Evolutionary conservation across 805 yeast species (phyloP).

Genomic region (Yarrowia keelungensis): DNA sequence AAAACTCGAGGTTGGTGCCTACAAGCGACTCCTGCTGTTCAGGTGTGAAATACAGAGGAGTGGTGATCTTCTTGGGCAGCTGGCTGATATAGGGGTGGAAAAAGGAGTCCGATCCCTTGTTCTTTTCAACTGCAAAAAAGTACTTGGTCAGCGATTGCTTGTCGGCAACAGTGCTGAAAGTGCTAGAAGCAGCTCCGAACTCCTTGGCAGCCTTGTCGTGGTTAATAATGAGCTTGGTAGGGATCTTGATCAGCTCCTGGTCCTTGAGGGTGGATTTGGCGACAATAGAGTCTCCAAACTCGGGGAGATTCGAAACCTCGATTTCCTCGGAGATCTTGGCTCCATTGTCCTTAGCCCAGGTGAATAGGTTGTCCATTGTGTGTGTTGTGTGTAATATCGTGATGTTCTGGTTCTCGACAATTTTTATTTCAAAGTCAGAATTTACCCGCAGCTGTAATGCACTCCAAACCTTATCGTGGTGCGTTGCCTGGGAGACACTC

Average conservation of each 20-base stretch:
- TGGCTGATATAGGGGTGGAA: slow-evolving; percentile 57
- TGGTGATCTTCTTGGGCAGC: slow-evolving; percentile 58
- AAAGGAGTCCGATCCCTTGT: slow-evolving; percentile 36
- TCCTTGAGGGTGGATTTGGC: slow-evolving; percentile 40
- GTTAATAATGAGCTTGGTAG: slow-evolving; percentile 42
- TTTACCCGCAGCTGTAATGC: neutral
- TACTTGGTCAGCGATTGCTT: slow-evolving; percentile 36
- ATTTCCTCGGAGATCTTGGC: slow-evolving; percentile 31
- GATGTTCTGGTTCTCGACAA: neutral
- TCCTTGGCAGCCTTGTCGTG: slow-evolving; percentile 41
- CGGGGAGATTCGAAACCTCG: slow-evolving; percentile 19
- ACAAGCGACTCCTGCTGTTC: slow-evolving; percentile 59
- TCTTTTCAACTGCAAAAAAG: slow-evolving; percentile 27
- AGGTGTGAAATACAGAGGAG: slow-evolving; percentile 65
- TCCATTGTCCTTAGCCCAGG: slow-evolving; percentile 41
- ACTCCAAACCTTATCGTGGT: slow-evolving; percentile 1
- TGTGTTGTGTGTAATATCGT: too few species aligned
- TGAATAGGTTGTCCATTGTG: slow-evolving; percentile 32
- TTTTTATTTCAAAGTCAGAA: slow-evolving; percentile 10
- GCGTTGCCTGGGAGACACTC: slow-evolving; percentile 12
- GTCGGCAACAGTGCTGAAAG: slow-evolving; percentile 13
- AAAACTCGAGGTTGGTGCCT: slow-evolving; percentile 74
- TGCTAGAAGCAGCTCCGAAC: slow-evolving; percentile 38
- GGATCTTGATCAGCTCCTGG: slow-evolving; percentile 38
- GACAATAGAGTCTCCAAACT: slow-evolving; percentile 41